Percentiles rank a stretch among this genome's conserved stretches.
These are phyloP conservation scores for Cetradonia linearis DNA, from an alignment of 495 filamentous ascomycete species.

Conservation along the genomic window DNA sequence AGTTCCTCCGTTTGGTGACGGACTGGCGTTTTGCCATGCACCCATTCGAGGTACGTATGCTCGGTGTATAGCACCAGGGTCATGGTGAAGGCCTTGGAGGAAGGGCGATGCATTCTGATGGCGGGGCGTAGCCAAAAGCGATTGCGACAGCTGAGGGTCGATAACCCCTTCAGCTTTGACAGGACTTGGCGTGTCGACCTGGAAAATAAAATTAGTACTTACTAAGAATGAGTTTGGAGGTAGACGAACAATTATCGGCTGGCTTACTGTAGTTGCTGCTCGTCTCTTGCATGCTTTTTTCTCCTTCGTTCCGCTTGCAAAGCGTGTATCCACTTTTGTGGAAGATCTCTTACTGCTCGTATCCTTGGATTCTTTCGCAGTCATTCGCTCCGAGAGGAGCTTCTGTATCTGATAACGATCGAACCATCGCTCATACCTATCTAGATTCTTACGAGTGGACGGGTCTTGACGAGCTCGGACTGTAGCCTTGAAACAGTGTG, in stretches of 20 bases:
- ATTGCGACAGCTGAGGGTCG: slow-evolving; percentile 21
- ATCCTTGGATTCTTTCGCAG: slow-evolving; percentile 57
- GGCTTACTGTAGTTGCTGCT: not conserved
- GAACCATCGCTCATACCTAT: slow-evolving; percentile 63
- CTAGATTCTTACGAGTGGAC: slow-evolving; percentile 39
- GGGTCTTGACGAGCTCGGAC: slow-evolving; percentile 51
- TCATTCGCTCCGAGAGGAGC: slow-evolving; percentile 60
- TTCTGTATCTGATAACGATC: slow-evolving; percentile 49
- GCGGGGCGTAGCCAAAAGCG: not conserved
- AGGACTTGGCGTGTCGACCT: not conserved
- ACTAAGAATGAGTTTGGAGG: not conserved
- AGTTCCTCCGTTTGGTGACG: not conserved
- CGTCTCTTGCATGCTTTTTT: slow-evolving; percentile 5
- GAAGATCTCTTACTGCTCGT: slow-evolving; percentile 9
- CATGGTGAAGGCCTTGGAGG: not conserved
- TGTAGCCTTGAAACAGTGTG: slow-evolving; percentile 61
- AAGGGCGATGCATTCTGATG: slow-evolving; percentile 3
- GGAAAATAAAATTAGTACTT: not conserved
- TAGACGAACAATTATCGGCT: not conserved
- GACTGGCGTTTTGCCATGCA: not conserved
- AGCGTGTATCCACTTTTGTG: not conserved
- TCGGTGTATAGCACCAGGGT: slow-evolving; percentile 21
- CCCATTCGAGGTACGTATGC: slow-evolving; percentile 32
- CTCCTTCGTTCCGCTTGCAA: not conserved
- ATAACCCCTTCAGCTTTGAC: slow-evolving; percentile 14